These are phyloP conservation scores for Candida endomychidarum DNA, from an alignment of 805 yeast species.

Conservation along the genomic window DNA sequence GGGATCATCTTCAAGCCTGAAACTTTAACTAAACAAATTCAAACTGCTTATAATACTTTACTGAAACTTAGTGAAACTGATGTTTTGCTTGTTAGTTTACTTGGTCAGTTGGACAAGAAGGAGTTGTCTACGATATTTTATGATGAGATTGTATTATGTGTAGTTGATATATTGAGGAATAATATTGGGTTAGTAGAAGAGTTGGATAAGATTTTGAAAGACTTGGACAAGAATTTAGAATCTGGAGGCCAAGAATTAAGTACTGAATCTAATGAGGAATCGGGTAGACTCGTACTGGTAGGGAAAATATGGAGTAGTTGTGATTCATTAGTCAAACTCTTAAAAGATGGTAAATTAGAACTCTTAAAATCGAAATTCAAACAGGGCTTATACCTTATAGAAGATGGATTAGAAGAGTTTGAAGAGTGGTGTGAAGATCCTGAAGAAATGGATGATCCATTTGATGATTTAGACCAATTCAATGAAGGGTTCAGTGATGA, in stretches of 20 bases:
- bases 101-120: slow-evolving; percentile 28
- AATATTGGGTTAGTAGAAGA: slow-evolving; percentile 25
- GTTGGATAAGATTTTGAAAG: slow-evolving; percentile 15
- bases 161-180: slow-evolving; percentile 20
- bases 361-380: slow-evolving; percentile 48
- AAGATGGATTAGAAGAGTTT: slow-evolving; percentile 64
- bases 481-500: slow-evolving; percentile 48
- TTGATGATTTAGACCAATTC: too few species aligned
- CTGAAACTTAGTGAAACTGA: slow-evolving; percentile 45
- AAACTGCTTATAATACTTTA: slow-evolving; percentile 53
- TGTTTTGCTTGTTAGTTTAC: slow-evolving; percentile 46
- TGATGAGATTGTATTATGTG: slow-evolving; percentile 31
- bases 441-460: slow-evolving; percentile 45
- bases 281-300: slow-evolving; percentile 22
- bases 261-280: slow-evolving; percentile 18
- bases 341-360: slow-evolving; percentile 53
- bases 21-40: slow-evolving; percentile 35
- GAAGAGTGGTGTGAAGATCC: slow-evolving; percentile 72
- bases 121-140: slow-evolving; percentile 37
- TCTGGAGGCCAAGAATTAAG: slow-evolving; percentile 17
- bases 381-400: slow-evolving; percentile 46
- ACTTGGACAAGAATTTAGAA: slow-evolving; percentile 7
- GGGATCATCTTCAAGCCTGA: slow-evolving; percentile 70
- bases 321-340: slow-evolving; percentile 43
- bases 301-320: slow-evolving; percentile 65